Base-by-base conservation (phyloP, 129 eudicot species). In the Oenanthe sinensis region DNA sequence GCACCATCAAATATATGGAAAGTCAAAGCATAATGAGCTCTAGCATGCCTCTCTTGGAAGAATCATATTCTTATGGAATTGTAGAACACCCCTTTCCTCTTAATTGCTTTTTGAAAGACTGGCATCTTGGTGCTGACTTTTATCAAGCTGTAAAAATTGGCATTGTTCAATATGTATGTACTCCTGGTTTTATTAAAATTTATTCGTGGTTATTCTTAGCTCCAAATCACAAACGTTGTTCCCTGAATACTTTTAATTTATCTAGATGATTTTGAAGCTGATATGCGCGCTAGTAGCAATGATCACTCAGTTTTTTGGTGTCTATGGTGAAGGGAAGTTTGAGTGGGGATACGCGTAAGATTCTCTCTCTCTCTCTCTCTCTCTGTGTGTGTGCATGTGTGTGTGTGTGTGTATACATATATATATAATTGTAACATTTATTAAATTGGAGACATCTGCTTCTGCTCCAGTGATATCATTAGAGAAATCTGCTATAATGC, bases 41-140 rank as follows among this genome's bases (percentile, higher is more conserved):
- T 63, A 86, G 89, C 78, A 79, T 91, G 60, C 97, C 98, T 13
- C 97, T 95, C 55, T 81, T 95, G 30, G 98, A 95, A 87, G 97
- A 95, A 74, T 85, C 97, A 26, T 95, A 92, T 84, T 88, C 92
- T 22, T 92, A 88, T 80, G 97, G 99, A 43, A 81, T 86, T 22
- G 99, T 95, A n/a, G 93, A 95, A 83, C 99, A 92, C 83, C 99
- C 99, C 54, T 95, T 92, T 80, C 99, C 99, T 4, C 84, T 95
- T 44, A 95, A 80, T 81, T 95, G 90, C 85, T 87, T 85, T 82
- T 77, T 95, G 36, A 86, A 80, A 83, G 89, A 87, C 75, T 95
- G 99, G 99, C 84, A 87, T 86, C 99, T 95, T 71, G 99, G 99
- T 43, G 75, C 90, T 2, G 89, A 95, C 44, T 95, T 95, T 81